Evolutionary conservation across 1,284 basidiomycete genomes (phyloP), one percentile per base, ranked within the genome.

Genomic region (Neotropicomus parvogracilis): DNA sequence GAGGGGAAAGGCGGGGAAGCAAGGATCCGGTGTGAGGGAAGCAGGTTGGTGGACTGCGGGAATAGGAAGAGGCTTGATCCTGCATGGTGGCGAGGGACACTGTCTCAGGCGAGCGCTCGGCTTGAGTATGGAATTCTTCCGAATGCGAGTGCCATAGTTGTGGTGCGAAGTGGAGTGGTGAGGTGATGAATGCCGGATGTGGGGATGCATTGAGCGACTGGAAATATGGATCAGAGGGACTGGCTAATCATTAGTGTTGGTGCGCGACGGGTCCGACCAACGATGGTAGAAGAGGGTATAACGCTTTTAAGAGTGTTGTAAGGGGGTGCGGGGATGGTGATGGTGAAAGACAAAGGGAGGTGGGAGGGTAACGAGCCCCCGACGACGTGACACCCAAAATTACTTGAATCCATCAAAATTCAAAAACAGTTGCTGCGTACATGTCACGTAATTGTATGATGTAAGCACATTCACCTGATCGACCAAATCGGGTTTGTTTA

Each of bases 61-160:
- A 49, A 44, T 43, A 42, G 48, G 70, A 45, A 53, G 59, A 24
- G 72, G 70, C 50, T 64, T 73, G 56, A 72, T 70, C 49, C 61
- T 70, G 50, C 71, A 63, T 29, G 65, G 69, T 1, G 60, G 59
- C 34, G 62, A 62, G 20, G 69, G 60, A 46, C 68, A 68, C 44
- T 75, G 71, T 48, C 75, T 72, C 26, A 75, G 69, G 54, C 78
- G 76, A 40, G 69, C 63, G 29, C 77, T 72, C 44, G 79, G 78
- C 54, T 72, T 77, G 55, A 79, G 70, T 55, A 70, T 40, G 42
- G 77, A 72, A 54, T 78, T 77, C 40, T 76, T 74, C 49, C 79
- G 75, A 36, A 75, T 80, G 42, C 81, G 68, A 7, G 80, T 83
- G 53, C 73, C 74, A 69, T 83, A 81, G 59, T 43, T 56, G 46